phyloP scores from a whole-genome alignment of 2,329 filamentous ascomycete genomes.

The Bimuria novae-zelandiae region DNA sequence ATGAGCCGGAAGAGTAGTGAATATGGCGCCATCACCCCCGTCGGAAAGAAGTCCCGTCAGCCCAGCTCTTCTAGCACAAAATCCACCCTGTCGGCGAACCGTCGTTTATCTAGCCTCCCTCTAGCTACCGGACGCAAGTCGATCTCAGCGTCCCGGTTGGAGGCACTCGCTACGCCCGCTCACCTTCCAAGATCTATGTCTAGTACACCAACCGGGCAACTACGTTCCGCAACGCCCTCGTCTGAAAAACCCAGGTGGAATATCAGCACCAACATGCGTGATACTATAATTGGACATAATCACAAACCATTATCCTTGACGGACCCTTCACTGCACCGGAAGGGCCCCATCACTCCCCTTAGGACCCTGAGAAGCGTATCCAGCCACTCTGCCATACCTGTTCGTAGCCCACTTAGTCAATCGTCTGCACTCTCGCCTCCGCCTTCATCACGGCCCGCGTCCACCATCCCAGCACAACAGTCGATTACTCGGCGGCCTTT shows the following conservation, averaged over 20 bases:
- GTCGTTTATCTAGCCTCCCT: conserved; percentile 56
- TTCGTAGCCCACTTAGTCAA: conserved; percentile 42
- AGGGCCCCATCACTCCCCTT: conserved; percentile 18
- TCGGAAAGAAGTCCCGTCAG: conserved; percentile 52
- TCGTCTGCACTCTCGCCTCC: conserved; percentile 31
- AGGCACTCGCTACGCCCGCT: conserved; percentile 26
- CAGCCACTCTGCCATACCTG: conserved; percentile 41
- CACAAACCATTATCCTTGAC: conserved; percentile 43
- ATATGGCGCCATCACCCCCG: conserved; percentile 51
- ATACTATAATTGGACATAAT: conserved; percentile 46
- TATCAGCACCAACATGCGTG: conserved; percentile 43
- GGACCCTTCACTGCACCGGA: conserved; percentile 41
- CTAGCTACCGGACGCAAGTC: conserved; percentile 34
- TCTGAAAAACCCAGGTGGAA: conserved; percentile 49
- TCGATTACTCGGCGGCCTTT: conserved; percentile 27
- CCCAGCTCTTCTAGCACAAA: conserved; percentile 52
- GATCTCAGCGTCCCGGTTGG: conserved; percentile 23
- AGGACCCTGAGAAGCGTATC: conserved; percentile 32
- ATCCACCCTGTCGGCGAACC: conserved; percentile 47
- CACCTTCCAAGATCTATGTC: conserved; percentile 31
- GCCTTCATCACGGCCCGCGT: conserved; percentile 27
- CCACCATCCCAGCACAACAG: conserved; percentile 37
- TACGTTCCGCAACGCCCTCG: conserved; percentile 31
- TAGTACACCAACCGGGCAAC: conserved; percentile 28
- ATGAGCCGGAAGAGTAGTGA: conserved; percentile 58